Evolutionary conservation across 2,329 filamentous ascomycete species (phyloP).

Genomic region (Parastagonospora avenae): DNA sequence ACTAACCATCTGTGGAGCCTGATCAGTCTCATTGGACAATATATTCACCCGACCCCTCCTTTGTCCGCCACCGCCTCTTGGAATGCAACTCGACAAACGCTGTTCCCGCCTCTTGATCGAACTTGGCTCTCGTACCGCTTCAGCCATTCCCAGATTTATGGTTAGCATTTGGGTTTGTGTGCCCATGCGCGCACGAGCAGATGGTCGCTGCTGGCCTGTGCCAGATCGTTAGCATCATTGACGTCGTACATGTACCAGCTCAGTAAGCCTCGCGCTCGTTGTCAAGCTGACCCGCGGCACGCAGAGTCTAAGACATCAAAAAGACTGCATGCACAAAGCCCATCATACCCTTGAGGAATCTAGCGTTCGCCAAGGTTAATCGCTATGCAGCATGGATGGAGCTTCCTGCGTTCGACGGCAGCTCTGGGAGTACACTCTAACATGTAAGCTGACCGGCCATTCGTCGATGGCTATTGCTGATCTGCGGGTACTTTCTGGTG

Average conservation of each 20-base stretch:
- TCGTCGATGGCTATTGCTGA: conserved; percentile 7
- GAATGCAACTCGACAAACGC: conserved; percentile 11
- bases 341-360: conserved; percentile 11
- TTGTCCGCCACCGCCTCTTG: conserved; percentile 19
- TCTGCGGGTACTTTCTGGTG: conserved; percentile 16
- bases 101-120: conserved; percentile 25
- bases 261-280: conserved; percentile 2
- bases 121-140: conserved; percentile 14
- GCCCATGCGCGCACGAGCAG: background rate
- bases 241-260: conserved; percentile 3
- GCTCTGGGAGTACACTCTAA: conserved; percentile 1
- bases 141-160: background rate
- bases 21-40: conserved; percentile 22
- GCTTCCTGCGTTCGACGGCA: conserved; percentile 7
- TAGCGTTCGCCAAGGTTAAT: conserved; percentile 13
- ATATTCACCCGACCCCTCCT: conserved; percentile 30
- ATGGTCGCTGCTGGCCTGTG: background rate
- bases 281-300: conserved; percentile 10
- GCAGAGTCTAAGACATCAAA: conserved; percentile 10
- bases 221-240: background rate
- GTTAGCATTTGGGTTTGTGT: background rate
- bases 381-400: conserved; percentile 9
- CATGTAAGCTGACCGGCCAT: conserved; percentile 4
- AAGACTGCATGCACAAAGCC: conserved; percentile 1
- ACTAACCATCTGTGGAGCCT: conserved; percentile 8